phyloP scores from a whole-genome alignment of 805 yeast species.

The Kuraishia capsulata region DNA sequence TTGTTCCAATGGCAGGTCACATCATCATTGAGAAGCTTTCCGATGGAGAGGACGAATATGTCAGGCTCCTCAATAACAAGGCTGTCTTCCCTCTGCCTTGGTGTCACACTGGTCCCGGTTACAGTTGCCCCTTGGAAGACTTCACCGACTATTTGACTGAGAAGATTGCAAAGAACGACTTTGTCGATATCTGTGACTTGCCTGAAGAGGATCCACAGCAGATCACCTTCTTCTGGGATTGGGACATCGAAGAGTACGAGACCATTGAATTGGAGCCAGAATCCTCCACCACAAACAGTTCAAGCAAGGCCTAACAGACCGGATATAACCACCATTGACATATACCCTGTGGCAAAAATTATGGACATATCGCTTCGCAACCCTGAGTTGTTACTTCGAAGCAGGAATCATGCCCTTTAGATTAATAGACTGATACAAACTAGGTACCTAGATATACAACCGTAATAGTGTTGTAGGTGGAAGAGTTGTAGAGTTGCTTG shows the following conservation, averaged over 20 bases:
- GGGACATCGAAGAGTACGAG: slow-evolving; percentile 4
- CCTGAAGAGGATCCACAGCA: slow-evolving; percentile 15
- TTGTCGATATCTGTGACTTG: slow-evolving; percentile 19
- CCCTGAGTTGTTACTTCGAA: no score
- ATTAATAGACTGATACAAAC: no score
- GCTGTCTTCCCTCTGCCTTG: slow-evolving; percentile 41
- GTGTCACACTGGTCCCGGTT: slow-evolving; percentile 48
- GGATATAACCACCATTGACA: no score
- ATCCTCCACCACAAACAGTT: no score
- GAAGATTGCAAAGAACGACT: slow-evolving; percentile 20
- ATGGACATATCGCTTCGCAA: no score
- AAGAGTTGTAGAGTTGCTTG: no score
- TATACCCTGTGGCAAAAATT: no score
- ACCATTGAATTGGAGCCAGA: background rate
- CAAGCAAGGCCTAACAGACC: no score
- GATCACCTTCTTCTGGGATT: slow-evolving; percentile 35
- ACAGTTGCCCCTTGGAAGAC: slow-evolving; percentile 29
- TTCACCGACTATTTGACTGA: slow-evolving; percentile 21
- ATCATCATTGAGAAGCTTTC: slow-evolving; percentile 38
- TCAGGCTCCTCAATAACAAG: slow-evolving; percentile 41
- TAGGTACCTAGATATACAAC: no score
- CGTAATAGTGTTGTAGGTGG: no score
- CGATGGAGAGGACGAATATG: slow-evolving; percentile 29
- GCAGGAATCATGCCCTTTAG: no score
- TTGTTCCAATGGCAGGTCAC: slow-evolving; percentile 52